Evolutionary conservation across 177 flowering plant genomes (phyloP).

Genomic region (Telopea speciosissima): DNA sequence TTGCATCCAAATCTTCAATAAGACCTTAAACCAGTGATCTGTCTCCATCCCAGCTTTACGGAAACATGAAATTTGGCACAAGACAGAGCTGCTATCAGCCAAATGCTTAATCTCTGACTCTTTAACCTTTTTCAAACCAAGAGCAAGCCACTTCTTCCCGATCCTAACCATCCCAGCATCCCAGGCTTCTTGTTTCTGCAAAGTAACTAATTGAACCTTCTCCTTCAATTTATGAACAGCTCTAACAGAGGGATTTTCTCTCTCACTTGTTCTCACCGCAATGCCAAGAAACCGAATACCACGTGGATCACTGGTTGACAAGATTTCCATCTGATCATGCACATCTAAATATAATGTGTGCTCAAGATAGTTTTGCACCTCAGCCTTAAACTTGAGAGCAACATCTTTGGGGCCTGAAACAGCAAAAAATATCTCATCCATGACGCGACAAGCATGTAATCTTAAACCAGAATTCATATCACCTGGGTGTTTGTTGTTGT

Average conservation of each 20-base stretch:
- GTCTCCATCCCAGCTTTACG: slow-evolving; percentile 91
- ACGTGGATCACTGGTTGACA: slow-evolving; percentile 29
- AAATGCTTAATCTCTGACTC: slow-evolving; percentile 78
- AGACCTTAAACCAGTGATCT: slow-evolving; percentile 88
- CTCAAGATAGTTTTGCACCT: slow-evolving; percentile 40
- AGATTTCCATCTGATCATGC: slow-evolving; percentile 32
- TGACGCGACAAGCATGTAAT: slow-evolving; percentile 67
- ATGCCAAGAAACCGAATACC: slow-evolving; percentile 63
- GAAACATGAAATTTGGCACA: slow-evolving; percentile 54
- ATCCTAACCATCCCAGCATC: slow-evolving; percentile 55
- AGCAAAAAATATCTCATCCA: slow-evolving; percentile 84
- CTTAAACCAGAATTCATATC: slow-evolving; percentile 29
- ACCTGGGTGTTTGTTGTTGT: slow-evolving; percentile 4
- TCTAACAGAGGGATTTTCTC: slow-evolving; percentile 52
- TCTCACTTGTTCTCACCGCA: slow-evolving; percentile 33
- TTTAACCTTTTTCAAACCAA: slow-evolving; percentile 80
- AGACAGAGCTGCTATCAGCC: slow-evolving; percentile 45
- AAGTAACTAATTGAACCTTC: slow-evolving; percentile 60
- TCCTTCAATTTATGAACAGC: slow-evolving; percentile 88
- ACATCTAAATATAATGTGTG: slow-evolving; percentile 47
- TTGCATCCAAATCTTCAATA: slow-evolving; percentile 84
- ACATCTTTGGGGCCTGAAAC: slow-evolving; percentile 59
- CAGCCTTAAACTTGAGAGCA: slow-evolving; percentile 46
- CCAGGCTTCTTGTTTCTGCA: slow-evolving; percentile 74
- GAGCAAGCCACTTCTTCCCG: slow-evolving; percentile 83